Evolutionary conservation across 345 rosid genomes (phyloP).

Genomic region (Balakata baccata): DNA sequence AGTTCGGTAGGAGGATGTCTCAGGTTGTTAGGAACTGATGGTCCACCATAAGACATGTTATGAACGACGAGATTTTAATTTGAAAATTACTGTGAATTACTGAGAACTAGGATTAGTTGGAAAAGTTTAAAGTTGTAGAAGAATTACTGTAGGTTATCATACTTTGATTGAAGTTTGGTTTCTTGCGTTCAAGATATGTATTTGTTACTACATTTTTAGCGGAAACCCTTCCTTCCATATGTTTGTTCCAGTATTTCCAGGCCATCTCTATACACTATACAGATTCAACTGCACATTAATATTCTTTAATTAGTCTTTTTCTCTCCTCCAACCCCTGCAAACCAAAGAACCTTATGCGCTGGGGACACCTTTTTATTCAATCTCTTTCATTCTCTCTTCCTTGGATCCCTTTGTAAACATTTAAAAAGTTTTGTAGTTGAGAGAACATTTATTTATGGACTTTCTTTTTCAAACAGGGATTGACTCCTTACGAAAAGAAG

Average conservation of each 20-base stretch:
- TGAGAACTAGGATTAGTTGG: not conserved
- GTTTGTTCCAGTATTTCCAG: not conserved
- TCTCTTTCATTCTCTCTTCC: not conserved
- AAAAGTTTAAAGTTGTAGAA: not conserved
- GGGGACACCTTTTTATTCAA: not conserved
- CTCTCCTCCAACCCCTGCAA: not conserved
- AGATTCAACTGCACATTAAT: not conserved
- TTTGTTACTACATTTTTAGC: not conserved
- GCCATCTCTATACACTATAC: not conserved
- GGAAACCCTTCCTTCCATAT: too few relatives aligned
- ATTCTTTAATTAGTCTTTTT: not conserved
- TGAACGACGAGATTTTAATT: not conserved
- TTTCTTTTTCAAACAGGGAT: slow-evolving; percentile 50
- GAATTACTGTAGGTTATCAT: not conserved
- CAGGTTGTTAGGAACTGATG: not conserved
- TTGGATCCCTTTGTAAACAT: not conserved
- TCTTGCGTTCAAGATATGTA: not conserved
- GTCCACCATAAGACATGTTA: not conserved
- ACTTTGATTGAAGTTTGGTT: not conserved
- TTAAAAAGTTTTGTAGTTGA: not conserved
- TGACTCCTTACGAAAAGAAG: slow-evolving; percentile 95
- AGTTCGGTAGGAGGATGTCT: not conserved
- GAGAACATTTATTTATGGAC: slow-evolving; percentile 14
- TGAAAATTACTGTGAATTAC: not conserved
- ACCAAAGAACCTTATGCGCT: not conserved